Evolutionary conservation across 1,284 basidiomycete genomes (phyloP), one percentile per base, ranked within the genome.

Genomic region (Trichosporon coremiiforme): DNA sequence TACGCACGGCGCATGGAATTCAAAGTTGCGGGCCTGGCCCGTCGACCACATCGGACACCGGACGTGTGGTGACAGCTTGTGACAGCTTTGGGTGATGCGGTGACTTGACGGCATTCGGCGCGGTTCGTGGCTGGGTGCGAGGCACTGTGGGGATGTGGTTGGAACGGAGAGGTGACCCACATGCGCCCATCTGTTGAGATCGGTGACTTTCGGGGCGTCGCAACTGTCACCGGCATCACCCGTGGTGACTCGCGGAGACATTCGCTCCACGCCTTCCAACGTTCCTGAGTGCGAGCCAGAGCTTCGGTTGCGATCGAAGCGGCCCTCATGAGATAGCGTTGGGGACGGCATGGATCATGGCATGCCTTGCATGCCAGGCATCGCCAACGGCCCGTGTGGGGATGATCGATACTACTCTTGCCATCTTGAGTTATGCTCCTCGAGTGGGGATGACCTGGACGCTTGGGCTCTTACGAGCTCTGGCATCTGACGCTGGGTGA

Each of bases 1-100:
- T 77, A 4, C 50, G 53, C 41, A n/a, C 6, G 8, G 53, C 22
- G 36, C 25, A 57, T 62, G 57, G 31, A 62, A 62, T 35, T 62
- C 15, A 10, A 2, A 20, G 22, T 57, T n/a, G 53, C 12, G 53
- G 53, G 31, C 31, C 31, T n/a, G 29, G 17, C 15, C 53, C 20
- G 53, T 4, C 53, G 20, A 7, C 53, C 10, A 25, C 20, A 8
- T 10, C 36, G 36, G 10, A 38, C 9, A 13, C 13, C 9, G 53
- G 25, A 7, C 10, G 22, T 20, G 12, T 25, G 22, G 29, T 62
- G 57, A 62, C 57, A 33, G 15, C 57, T 25, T 25, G 25, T 25
- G 25, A 25, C 25, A 25, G 33, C 9, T 57, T 20, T 29, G 57
- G 57, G 31, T 35, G 33, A 35, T 33, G 15, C 31, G 57, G 57